A percentile compares a stretch with the other conserved stretches of the same genome.
phyloP scores from a whole-genome alignment of 345 rosid genomes.

The Angophora floribunda region DNA sequence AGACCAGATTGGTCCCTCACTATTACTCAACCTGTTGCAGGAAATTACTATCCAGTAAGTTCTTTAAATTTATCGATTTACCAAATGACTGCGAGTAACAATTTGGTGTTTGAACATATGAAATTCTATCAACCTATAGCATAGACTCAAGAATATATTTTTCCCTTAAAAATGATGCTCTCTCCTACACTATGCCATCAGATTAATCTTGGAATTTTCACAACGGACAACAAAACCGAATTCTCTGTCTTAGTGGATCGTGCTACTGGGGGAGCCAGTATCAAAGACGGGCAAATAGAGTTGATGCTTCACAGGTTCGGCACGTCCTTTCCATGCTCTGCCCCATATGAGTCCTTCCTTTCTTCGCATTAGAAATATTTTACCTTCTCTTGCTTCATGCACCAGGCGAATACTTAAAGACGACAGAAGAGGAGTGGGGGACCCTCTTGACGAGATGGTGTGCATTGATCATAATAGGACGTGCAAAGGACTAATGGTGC shows the following conservation, averaged over 20 bases:
- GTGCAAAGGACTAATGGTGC: conserved; percentile 68
- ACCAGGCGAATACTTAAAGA: conserved; percentile 39
- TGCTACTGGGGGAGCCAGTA: conserved; percentile 76
- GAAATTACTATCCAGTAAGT: conserved; percentile 87
- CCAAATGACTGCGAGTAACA: background rate
- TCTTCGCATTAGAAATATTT: background rate
- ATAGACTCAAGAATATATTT: background rate
- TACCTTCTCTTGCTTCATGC: background rate
- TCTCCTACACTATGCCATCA: conserved; percentile 5
- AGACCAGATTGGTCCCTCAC: conserved; percentile 71
- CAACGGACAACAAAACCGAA: conserved; percentile 48
- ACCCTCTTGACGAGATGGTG: conserved; percentile 52
- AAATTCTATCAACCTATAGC: background rate
- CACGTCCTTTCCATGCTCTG: background rate
- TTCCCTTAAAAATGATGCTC: background rate
- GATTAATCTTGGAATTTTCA: conserved; percentile 77
- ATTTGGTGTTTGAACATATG: background rate
- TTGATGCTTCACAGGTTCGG: conserved; percentile 85
- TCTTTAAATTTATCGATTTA: background rate
- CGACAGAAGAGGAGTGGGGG: conserved; percentile 64
- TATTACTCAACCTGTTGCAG: conserved; percentile 75
- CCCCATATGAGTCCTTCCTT: background rate
- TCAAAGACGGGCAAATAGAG: conserved; percentile 73
- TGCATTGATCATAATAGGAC: conserved; percentile 15
- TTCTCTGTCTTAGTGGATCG: conserved; percentile 83